phyloP scores from a whole-genome alignment of 805 yeast species.

The Ogataea polymorpha region DNA sequence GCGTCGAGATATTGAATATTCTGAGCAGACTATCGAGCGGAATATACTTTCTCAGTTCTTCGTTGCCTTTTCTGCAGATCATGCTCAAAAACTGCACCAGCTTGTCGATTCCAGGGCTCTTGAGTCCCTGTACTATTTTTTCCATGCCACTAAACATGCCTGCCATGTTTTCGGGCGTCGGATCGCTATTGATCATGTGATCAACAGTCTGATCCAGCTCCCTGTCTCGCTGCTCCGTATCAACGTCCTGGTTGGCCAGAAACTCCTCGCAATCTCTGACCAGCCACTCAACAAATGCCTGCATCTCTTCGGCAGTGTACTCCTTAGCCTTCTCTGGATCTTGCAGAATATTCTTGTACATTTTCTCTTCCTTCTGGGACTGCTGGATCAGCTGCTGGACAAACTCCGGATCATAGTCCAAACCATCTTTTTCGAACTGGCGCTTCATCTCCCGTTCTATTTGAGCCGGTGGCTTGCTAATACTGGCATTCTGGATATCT shows the following conservation, averaged over 20 bases:
- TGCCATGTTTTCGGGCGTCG: constrained; percentile 20
- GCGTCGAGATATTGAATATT: constrained; percentile 41
- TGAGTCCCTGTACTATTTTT: constrained; percentile 19
- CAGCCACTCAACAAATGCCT: constrained; percentile 27
- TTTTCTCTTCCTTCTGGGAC: constrained; percentile 21
- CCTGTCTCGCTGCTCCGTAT: not conserved
- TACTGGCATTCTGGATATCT: not conserved
- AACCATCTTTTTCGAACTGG: constrained; percentile 24
- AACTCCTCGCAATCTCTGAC: constrained; percentile 23
- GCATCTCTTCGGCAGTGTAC: constrained; percentile 21
- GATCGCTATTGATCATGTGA: constrained; percentile 13
- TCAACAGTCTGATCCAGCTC: constrained; percentile 10
- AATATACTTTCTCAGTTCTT: constrained; percentile 19
- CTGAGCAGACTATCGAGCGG: constrained; percentile 35
- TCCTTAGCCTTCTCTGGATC: constrained; percentile 16
- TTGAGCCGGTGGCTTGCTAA: constrained; percentile 24
- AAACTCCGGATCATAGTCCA: constrained; percentile 31
- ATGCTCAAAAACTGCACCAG: constrained; percentile 25
- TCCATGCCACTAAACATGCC: constrained; percentile 24
- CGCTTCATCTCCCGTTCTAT: constrained; percentile 26
- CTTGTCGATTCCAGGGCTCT: constrained; percentile 21
- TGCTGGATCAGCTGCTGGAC: constrained; percentile 26
- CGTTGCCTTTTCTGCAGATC: constrained; percentile 19
- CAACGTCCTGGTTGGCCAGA: constrained; percentile 13
- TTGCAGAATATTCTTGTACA: constrained; percentile 12